Conservation (phyloP, 2,329 filamentous ascomycete species). For the Ciborinia camelliae region DNA sequence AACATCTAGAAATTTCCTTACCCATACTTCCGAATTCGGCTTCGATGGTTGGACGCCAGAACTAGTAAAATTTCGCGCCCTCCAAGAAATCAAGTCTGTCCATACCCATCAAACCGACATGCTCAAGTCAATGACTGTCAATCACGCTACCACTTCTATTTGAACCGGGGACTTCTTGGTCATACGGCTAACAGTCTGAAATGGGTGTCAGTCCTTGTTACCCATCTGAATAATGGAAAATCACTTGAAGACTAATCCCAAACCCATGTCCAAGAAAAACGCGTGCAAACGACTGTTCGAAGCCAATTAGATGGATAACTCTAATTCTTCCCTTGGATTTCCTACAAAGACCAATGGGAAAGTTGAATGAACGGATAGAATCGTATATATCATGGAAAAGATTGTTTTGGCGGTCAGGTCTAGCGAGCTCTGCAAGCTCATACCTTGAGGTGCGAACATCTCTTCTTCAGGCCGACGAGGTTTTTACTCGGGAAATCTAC, state of each 20-base stretch:
- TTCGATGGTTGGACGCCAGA: conserved; percentile 23
- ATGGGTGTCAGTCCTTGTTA: conserved; percentile 50
- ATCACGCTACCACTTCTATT: conserved; percentile 50
- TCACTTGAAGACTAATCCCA: conserved; percentile 20
- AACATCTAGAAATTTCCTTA: conserved; percentile 27
- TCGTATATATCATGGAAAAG: neutral
- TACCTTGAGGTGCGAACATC: neutral
- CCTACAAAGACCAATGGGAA: neutral
- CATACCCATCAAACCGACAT: neutral
- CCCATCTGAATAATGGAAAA: conserved; percentile 36
- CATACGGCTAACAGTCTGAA: conserved; percentile 53
- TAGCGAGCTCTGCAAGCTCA: neutral
- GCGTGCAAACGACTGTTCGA: conserved; percentile 10
- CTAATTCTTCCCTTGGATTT: neutral
- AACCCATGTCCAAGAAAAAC: neutral
- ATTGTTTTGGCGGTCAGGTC: conserved; percentile 20
- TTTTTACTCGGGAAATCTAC: neutral
- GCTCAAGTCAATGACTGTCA: neutral
- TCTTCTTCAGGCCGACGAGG: conserved; percentile 8
- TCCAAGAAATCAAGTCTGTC: neutral
- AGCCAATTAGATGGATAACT: neutral
- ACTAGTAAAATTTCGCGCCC: neutral
- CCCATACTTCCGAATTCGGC: conserved; percentile 29
- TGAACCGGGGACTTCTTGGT: conserved; percentile 59
- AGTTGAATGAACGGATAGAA: neutral